These are phyloP conservation scores for Teratosphaeria viscida DNA, from an alignment of 2,329 filamentous ascomycete genomes.

Conservation along the genomic window DNA sequence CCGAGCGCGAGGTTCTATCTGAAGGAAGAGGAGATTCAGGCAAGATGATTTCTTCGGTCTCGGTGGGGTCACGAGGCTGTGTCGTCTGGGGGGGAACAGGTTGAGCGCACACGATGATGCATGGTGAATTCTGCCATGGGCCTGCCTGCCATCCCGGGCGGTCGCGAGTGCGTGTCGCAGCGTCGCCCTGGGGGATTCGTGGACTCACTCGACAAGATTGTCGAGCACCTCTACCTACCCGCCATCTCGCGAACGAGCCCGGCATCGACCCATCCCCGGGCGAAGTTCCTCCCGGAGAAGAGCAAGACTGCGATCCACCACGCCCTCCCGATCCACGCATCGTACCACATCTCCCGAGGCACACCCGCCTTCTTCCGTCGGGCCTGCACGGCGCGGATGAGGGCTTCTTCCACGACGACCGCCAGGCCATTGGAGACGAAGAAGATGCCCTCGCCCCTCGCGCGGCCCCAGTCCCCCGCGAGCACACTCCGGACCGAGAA, in stretches of 20 bases:
- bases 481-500: slow-evolving; percentile 32
- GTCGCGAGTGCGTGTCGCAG: background rate
- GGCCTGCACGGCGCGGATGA: slow-evolving; percentile 11
- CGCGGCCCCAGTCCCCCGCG: slow-evolving; percentile 26
- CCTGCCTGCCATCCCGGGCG: background rate
- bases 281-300: slow-evolving; percentile 33
- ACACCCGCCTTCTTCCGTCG: slow-evolving; percentile 10
- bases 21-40: background rate
- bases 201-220: background rate
- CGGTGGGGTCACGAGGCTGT: too few relatives aligned
- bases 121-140: background rate
- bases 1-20: background rate
- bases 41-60: background rate
- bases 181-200: background rate
- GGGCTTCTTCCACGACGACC: slow-evolving; percentile 19
- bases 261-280: slow-evolving; percentile 33
- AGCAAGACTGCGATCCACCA: slow-evolving; percentile 34
- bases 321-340: slow-evolving; percentile 25
- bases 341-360: slow-evolving; percentile 20
- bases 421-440: slow-evolving; percentile 23
- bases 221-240: background rate
- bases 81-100: too few relatives aligned
- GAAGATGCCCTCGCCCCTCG: slow-evolving; percentile 23
- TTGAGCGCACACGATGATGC: background rate
- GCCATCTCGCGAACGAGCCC: slow-evolving; percentile 32